Conservation (phyloP, 208 protist species). For the Leishmania lainsoni region DNA sequence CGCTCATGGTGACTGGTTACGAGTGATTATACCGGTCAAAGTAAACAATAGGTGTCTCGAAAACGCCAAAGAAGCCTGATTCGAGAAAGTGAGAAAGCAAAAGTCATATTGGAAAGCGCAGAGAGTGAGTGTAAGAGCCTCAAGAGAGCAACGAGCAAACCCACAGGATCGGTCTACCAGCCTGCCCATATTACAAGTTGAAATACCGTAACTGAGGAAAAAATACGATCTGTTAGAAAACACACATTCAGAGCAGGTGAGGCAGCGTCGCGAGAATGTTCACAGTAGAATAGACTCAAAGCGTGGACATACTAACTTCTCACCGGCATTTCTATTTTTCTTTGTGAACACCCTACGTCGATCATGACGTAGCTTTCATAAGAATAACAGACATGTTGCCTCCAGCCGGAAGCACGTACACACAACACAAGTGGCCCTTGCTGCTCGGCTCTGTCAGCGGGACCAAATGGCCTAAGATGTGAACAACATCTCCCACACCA, state of each 20-base stretch:
- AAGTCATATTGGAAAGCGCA: constrained; percentile 15
- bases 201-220: neutral
- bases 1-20: constrained; percentile 38
- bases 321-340: neutral
- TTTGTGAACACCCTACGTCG: neutral
- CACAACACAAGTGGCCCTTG: constrained; percentile 21
- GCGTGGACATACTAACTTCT: neutral
- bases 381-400: constrained; percentile 82
- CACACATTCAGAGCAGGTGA: neutral
- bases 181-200: neutral
- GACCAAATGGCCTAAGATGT: constrained; percentile 80
- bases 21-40: neutral
- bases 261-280: neutral
- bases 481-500: constrained; percentile 71
- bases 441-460: constrained; percentile 19
- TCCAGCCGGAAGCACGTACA: constrained; percentile 73
- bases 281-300: neutral
- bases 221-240: neutral
- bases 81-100: constrained; percentile 7
- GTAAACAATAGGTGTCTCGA: neutral
- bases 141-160: constrained; percentile 9
- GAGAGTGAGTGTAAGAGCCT: constrained; percentile 4
- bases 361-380: constrained; percentile 4
- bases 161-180: neutral
- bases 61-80: neutral